These are phyloP conservation scores for Solanum lycopersicoides DNA, from an alignment of 257 asterid species.

Conservation along the genomic window DNA sequence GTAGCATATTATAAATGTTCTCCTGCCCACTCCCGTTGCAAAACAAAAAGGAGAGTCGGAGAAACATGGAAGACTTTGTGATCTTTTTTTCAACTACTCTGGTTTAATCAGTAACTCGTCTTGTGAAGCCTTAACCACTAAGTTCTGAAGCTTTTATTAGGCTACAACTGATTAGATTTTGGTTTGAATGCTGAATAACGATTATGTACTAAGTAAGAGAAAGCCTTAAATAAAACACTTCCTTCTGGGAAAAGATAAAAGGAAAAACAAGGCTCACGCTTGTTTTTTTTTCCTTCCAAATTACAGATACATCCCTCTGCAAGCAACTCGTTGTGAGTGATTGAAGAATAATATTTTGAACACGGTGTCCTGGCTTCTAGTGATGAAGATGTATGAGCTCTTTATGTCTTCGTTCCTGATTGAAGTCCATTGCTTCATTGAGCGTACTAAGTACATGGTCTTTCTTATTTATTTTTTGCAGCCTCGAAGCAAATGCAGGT, in stretches of 20 bases:
- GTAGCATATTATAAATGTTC: background rate
- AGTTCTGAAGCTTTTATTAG: background rate
- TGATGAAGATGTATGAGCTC: slow-evolving; percentile 27
- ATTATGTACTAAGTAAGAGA: background rate
- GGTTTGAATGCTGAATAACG: background rate
- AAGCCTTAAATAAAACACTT: background rate
- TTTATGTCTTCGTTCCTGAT: background rate
- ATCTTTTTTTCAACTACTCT: background rate
- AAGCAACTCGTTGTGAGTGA: background rate
- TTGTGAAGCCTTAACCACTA: background rate
- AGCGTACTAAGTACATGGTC: background rate
- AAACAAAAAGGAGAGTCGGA: background rate
- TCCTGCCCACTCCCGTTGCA: background rate
- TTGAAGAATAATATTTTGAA: background rate
- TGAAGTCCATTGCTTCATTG: background rate
- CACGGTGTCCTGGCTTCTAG: background rate
- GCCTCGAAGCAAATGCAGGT: slow-evolving; percentile 44
- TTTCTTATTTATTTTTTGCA: slow-evolving; percentile 10
- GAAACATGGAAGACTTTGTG: background rate
- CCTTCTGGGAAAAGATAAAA: background rate
- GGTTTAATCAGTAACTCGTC: background rate
- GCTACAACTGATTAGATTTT: background rate
- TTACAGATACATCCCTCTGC: background rate
- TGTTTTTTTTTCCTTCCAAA: background rate
- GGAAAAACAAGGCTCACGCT: background rate